These are phyloP conservation scores for Daldinia loculata DNA, from an alignment of 495 filamentous ascomycete species.

Conservation along the genomic window DNA sequence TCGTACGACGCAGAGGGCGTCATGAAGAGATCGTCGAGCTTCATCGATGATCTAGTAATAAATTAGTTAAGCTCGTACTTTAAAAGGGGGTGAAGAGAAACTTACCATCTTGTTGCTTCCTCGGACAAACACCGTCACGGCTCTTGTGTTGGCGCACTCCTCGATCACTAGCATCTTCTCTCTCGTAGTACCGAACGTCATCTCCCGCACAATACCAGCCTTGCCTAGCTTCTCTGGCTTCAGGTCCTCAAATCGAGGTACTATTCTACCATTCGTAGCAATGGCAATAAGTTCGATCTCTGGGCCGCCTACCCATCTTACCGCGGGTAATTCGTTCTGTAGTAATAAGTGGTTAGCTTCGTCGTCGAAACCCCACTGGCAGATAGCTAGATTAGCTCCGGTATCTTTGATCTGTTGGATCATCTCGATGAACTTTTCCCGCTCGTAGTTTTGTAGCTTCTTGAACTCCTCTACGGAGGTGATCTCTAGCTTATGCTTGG, in stretches of 20 bases:
- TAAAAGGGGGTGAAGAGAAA: slow-evolving; percentile 1
- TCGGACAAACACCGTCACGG: slow-evolving; percentile 93
- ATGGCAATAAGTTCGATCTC: slow-evolving; percentile 99
- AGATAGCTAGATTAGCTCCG: slow-evolving; percentile 96
- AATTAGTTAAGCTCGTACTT: slow-evolving; percentile 41
- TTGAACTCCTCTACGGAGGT: slow-evolving; percentile 97
- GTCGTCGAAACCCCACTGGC: slow-evolving; percentile 99
- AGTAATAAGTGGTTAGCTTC: slow-evolving; percentile 97
- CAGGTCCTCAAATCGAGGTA: slow-evolving; percentile 96
- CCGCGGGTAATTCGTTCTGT: slow-evolving; percentile 94
- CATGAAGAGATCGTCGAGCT: slow-evolving; percentile 95
- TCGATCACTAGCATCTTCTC: slow-evolving; percentile 99
- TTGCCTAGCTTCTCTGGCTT: slow-evolving; percentile 87
- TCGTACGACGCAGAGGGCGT: slow-evolving; percentile 96
- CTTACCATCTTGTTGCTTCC: slow-evolving; percentile 99
- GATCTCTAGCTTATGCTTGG: slow-evolving; percentile 99
- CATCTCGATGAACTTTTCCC: slow-evolving; percentile 97
- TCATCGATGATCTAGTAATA: slow-evolving; percentile 89
- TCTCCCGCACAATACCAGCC: slow-evolving; percentile 90
- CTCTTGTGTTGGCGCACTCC: slow-evolving; percentile 96
- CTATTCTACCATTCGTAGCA: slow-evolving; percentile 96
- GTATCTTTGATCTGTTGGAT: slow-evolving; percentile 97
- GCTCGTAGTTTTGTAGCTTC: slow-evolving; percentile 93
- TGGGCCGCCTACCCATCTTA: slow-evolving; percentile 97
- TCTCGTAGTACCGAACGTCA: slow-evolving; percentile 95